Conservation (phyloP, 768 basidiomycete genomes). For the Pilatotrama ljubarskyi region DNA sequence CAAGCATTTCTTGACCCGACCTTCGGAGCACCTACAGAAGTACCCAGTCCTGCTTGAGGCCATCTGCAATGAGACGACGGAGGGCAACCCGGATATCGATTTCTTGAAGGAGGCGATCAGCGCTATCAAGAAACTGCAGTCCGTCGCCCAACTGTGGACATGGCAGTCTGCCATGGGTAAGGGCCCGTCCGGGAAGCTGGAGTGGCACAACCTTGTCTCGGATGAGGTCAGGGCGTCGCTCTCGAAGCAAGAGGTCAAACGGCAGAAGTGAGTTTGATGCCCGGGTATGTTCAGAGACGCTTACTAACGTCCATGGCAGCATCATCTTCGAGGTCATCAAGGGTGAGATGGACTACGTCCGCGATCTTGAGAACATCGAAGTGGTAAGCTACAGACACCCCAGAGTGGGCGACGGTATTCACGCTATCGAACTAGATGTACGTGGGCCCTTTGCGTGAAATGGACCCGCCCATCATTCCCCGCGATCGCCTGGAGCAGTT, state of each 20-base stretch:
- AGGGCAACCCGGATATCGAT: constrained; percentile 79
- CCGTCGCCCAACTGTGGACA: constrained; percentile 78
- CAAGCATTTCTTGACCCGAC: constrained; percentile 77
- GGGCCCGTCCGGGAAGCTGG: constrained; percentile 77
- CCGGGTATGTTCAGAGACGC: background rate
- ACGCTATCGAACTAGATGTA: constrained; percentile 61
- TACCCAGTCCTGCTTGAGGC: constrained; percentile 86
- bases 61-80: constrained; percentile 78
- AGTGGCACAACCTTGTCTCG: constrained; percentile 88
- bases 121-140: constrained; percentile 80
- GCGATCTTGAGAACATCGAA: constrained; percentile 85
- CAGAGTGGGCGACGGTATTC: background rate
- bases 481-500: constrained; percentile 72
- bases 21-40: constrained; percentile 79
- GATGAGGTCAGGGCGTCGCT: constrained; percentile 61
- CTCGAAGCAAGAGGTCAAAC: constrained; percentile 74
- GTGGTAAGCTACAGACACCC: constrained; percentile 44
- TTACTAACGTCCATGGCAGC: constrained; percentile 37
- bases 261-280: constrained; percentile 67
- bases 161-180: constrained; percentile 91
- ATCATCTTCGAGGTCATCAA: constrained; percentile 95
- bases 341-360: constrained; percentile 94
- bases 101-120: constrained; percentile 82
- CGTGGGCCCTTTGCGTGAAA: constrained; percentile 67
- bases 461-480: constrained; percentile 78